These are phyloP conservation scores for Calonectria pseudoreteaudii DNA, from an alignment of 2,329 filamentous ascomycete species.

Conservation along the genomic window DNA sequence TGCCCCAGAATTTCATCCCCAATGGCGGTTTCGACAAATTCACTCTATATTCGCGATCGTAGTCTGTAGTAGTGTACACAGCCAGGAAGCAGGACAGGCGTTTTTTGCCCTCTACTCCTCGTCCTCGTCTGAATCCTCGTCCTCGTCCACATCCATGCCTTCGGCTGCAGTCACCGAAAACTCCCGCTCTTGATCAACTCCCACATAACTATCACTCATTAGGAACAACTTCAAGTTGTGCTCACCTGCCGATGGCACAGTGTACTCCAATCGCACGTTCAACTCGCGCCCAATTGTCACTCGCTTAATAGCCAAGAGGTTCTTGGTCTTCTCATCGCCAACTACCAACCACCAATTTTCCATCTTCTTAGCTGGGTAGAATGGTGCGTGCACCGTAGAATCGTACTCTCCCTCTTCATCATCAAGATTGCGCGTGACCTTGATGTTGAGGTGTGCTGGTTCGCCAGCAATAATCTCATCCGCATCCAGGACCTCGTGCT, in stretches of 20 bases:
- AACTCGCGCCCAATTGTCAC: constrained; percentile 86
- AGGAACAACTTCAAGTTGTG: constrained; percentile 92
- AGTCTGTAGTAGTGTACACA: constrained; percentile 49
- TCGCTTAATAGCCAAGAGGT: constrained; percentile 91
- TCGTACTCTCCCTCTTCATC: constrained; percentile 76
- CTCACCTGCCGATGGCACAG: constrained; percentile 84
- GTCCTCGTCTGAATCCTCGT: constrained; percentile 69
- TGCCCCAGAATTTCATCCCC: constrained; percentile 25
- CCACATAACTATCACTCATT: constrained; percentile 97
- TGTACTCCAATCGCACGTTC: constrained; percentile 86
- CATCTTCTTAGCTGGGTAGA: constrained; percentile 91
- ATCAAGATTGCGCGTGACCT: constrained; percentile 86
- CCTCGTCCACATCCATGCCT: constrained; percentile 93
- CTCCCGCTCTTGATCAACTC: constrained; percentile 93
- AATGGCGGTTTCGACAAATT: constrained; percentile 40
- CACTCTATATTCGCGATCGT: constrained; percentile 43
- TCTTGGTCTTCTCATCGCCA: constrained; percentile 90
- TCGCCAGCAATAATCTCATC: constrained; percentile 84
- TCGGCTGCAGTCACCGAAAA: constrained; percentile 90
- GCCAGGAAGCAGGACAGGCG: constrained; percentile 35
- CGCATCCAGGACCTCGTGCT: constrained; percentile 86
- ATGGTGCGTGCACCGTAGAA: constrained; percentile 90
- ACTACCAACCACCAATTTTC: constrained; percentile 99
- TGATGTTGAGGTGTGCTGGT: constrained; percentile 84
- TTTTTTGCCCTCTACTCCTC: constrained; percentile 37